Base-by-base conservation (phyloP, 2,329 filamentous ascomycete species). In the Aspergillus fumigatus region DNA sequence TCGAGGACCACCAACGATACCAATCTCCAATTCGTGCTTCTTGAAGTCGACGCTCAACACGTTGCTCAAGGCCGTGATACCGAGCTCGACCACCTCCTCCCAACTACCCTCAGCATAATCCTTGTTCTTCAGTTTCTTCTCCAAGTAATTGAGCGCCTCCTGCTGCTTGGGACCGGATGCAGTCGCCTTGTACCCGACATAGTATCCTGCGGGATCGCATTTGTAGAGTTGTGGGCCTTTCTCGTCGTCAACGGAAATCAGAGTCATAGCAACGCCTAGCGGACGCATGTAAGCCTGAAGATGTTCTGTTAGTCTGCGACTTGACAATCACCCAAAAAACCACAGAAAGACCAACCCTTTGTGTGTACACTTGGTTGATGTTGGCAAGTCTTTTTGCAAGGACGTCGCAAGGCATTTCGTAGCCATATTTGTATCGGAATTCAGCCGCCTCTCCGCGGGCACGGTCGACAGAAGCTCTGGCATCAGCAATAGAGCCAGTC, bases 71-170 rank as follows among this genome's bases (percentile, higher is more conserved):
- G 94, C 93, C 48, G 91, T 90, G 75, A 99, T 99, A 57, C 90
- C 94, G 68, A 97, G 83, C 82, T 99, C 94, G 51, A 99, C 93
- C 50, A 99, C 94, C 59, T 99, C 94, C 77, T 96, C 90, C 94
- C 94, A 99, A 71, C 81, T 87, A 59, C 94, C 94, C 56, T 94
- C 89, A 38, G 93, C 94, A 68, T 84, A 82, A 70, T 97, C 92
- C 86, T 97, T 97, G 87, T 96, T 97, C 82, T 97, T 96, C 76
- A 99, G 86, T 84, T 97, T 97, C 88, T 97, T 97, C 85, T 99
- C 94, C 57, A 99, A 83, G 76, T 96, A 92, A 78, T 99, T 99
- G 73, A 97, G 85, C 61, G 94, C 94, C 82, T 99, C 94, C 76
- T 99, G 94, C 76, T 97, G 93, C 81, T 99, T 99, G 54, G 94